Base-by-base conservation (phyloP, 1,139 yeast species). In the Candida tropicalis region DNA sequence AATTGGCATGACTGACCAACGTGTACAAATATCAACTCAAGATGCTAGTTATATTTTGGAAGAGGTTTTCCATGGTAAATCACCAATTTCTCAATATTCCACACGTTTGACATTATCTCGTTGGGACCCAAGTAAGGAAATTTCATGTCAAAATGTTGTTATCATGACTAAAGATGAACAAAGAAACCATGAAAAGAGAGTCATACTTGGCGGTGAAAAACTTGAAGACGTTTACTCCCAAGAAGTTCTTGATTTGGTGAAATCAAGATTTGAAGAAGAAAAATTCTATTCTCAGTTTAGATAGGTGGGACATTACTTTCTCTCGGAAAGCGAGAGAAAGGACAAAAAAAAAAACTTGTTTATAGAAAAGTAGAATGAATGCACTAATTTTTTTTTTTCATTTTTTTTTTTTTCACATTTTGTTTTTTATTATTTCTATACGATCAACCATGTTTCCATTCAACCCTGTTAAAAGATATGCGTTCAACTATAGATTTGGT, bases 131-230 rank as follows among this genome's bases (percentile, higher is more conserved):
- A 55, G 61, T 1, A 70, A 78, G 50, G 75, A 70, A 35, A 61
- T 83, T 27, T 73, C 82, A 22, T 62, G 76, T 49, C 91, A 84
- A 53, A 93, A 93, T 60, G 81, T 89, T 38, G 95, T 93, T 11
- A 74, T 93, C 2, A 73, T 93, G 82, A 90, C 97, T 10, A 87
- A 86, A 58, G 95, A 89, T 39, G 98, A 93, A 62, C 96, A 85
- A 58, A 79, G 74, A 50, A 62, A 54, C 7, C 99, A 93, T 59
- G 99, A 93, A 62, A 75, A 75, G 38, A 73, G 81, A 54, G 83
- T 90, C 3, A 68, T 91, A 49, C 73, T 68, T 38, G 95, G 91
- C 8, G 83, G 81, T 11, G 84, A 82, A 58, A 55, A 53, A 8
- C 56, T 87, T 10, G 77, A 70, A 42, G 84, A 80, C 32, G 89